These are phyloP conservation scores for Ophiosphaerella herpotricha DNA, from an alignment of 2,329 filamentous ascomycete genomes.

Conservation along the genomic window DNA sequence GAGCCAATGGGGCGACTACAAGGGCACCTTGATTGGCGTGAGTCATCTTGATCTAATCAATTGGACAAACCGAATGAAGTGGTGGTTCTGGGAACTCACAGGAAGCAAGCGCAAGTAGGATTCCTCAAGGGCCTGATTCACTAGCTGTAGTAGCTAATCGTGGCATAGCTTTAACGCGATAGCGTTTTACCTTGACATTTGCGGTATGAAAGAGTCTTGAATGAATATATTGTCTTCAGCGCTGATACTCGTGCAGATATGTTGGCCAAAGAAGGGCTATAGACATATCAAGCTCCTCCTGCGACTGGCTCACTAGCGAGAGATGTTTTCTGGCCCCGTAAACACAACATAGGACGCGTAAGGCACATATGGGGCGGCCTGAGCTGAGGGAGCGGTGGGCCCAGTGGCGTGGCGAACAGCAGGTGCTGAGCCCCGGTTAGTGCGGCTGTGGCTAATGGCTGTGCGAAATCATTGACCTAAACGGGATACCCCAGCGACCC, in stretches of 20 bases:
- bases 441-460: slow-evolving; percentile 35
- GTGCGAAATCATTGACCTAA: not conserved
- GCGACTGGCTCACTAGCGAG: slow-evolving; percentile 8
- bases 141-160: slow-evolving; percentile 11
- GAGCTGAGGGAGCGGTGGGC: slow-evolving; percentile 5
- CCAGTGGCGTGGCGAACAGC: slow-evolving; percentile 8
- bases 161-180: slow-evolving; percentile 65
- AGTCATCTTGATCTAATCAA: slow-evolving; percentile 69
- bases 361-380: slow-evolving; percentile 16
- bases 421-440: slow-evolving; percentile 13
- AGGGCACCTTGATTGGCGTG: slow-evolving; percentile 66
- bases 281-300: too few relatives aligned
- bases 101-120: slow-evolving; percentile 59
- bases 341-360: slow-evolving; percentile 13
- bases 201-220: slow-evolving; percentile 50
- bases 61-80: slow-evolving; percentile 66
- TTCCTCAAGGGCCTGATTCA: not conserved
- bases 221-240: not conserved
- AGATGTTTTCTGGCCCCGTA: slow-evolving; percentile 7
- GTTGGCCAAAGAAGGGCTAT: slow-evolving; percentile 45
- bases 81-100: slow-evolving; percentile 61
- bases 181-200: slow-evolving; percentile 68
- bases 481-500: too few relatives aligned
- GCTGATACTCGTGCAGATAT: slow-evolving; percentile 33
- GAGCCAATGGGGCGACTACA: slow-evolving; percentile 65